Base-by-base conservation (phyloP, 2,329 filamentous ascomycete species). In the Arthrobotrys pseudoclavata region DNA sequence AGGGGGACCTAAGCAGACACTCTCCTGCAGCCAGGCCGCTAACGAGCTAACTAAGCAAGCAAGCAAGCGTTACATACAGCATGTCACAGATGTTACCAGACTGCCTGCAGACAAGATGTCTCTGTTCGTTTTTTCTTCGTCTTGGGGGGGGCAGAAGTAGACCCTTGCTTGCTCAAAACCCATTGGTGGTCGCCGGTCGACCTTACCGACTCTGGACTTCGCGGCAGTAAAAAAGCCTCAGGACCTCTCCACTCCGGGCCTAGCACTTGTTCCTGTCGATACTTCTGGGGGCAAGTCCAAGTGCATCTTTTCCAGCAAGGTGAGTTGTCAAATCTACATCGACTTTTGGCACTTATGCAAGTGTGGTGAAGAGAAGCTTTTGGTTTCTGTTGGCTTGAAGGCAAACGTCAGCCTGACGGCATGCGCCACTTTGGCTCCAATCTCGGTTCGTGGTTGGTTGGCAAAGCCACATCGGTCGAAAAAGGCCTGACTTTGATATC, bases 281-380 rank as follows among this genome's bases (percentile, higher is more conserved):
- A 31, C 67, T 70, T 61, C 62, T 63, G 52, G 61, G 60, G 61
- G 74, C 67, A 71, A 71, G 74, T 77, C 67, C 74, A 77, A 74
- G 69, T 74, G 31, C 53, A 42, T 55, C 50, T 45, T 61, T 48
- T 42, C 74, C 67, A 53, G 74, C 74, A 77, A 71, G 74, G 74
- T 77, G 74, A 77, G 74, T 77, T 77, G 74, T 77, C 74, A 77
- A 61, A 66, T 40, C 62, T 40, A 40, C 62, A 57, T 29, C 52
- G 52, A 29, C 52, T 57, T n/a, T 37, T 37, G 52, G 29, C 52
- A 53, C 62, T 66, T 62, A 69, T 69, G 40, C 53, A 61, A 57
- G 31, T 50, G 26, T 45, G 47, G 42, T 61, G 31, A 29, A 55
- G 42, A 45, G 64, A 69, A 66, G 37, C 34, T 64, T 53, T 18